Evolutionary conservation across 1,284 basidiomycete genomes (phyloP), one percentile per base, ranked within the genome.

Genomic region (Cystobasidium slooffiae): DNA sequence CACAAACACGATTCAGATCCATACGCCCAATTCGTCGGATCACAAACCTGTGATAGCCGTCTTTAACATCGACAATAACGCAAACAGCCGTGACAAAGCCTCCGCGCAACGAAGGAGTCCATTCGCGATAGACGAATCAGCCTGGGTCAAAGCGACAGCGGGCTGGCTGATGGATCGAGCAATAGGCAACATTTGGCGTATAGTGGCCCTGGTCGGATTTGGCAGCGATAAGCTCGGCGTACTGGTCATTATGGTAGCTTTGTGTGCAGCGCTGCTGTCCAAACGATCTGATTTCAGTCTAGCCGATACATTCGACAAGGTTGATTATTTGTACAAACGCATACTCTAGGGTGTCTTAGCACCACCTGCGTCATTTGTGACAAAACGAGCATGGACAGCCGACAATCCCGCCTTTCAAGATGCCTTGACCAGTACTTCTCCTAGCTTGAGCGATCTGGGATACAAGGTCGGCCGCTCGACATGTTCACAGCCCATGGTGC

Each of bases 171-270:
- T 93, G 66, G 93, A 93, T 80, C 87, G 91, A 58, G 75, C 89
- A 55, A 82, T 94, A 68, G 93, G 93, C 4, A 85, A 88, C 75
- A 80, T 86, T 24, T 94, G 93, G 92, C 90, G 87, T 85, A 62
- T 89, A 14, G 82, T 93, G 72, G 85, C 88, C 58, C 76, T 91
- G 43, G 81, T 91, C 18, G 93, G 93, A n/a, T 88, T 90, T 12
- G 92, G 92, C 59, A 89, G 88, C 18, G 75, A 76, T 9, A 51
- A 46, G 47, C 41, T 51, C 6, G 72, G 72, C 16, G 16, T 68
- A n/a, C 31, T 53, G 14, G 18, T 66, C 10, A 37, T 73, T 24
- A 24, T 66, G 6, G 31, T 64, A 41, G 44, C 43, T 18, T 16
- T 52, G 10, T 16, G 20, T 37, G 41, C 14, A 6, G 46, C 51